Base-by-base conservation (phyloP, 1,284 basidiomycete genomes). In the Lentinus polychrous region DNA sequence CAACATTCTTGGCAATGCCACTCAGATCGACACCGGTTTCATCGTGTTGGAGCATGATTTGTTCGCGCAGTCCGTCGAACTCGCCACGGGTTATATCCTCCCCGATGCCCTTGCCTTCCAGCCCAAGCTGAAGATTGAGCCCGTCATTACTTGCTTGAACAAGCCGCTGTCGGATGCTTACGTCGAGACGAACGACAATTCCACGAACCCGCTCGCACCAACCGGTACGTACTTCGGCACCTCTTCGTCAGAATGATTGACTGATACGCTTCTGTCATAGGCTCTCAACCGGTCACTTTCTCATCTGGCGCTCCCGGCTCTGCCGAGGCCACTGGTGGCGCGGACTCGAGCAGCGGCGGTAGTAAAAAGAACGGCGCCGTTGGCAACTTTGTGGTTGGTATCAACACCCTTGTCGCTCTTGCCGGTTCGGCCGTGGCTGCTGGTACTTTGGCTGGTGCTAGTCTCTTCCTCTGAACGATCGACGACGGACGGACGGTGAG, bases 41-140 rank as follows among this genome's bases (percentile, higher is more conserved):
- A 83, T 86, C 50, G 81, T 84, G 41, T 78, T 96, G 40, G 84
- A 84, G 62, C 83, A 86, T 58, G 83, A 86, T 61, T 70, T 86
- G 38, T 85, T 81, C 68, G 73, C 79, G 59, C 78, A 85, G 60
- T 70, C 75, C 0, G 83, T 86, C 20, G 78, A 86, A 52, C 66
- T 85, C n/a, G 82, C 82, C 1, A 80, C 77, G 4, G 83, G 81
- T 15, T 86, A 85, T 63, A 81, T 85, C 53, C 70, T 85, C 18
- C 83, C 83, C 1, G 78, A 82, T 56, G 83, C 80, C 4, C 64
- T 83, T 38, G 79, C 79, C 0, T 76, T 76, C 62, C 66, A 74
- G 55, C 78, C 79, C 49, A 62, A 69, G 34, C 79, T 90, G 69
- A 78, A 68, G 38, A 81, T 86, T 45, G 58, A 73, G 57, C 81